These are phyloP conservation scores for Erigeron canadensis DNA, from an alignment of 129 eudicot species.

Conservation along the genomic window DNA sequence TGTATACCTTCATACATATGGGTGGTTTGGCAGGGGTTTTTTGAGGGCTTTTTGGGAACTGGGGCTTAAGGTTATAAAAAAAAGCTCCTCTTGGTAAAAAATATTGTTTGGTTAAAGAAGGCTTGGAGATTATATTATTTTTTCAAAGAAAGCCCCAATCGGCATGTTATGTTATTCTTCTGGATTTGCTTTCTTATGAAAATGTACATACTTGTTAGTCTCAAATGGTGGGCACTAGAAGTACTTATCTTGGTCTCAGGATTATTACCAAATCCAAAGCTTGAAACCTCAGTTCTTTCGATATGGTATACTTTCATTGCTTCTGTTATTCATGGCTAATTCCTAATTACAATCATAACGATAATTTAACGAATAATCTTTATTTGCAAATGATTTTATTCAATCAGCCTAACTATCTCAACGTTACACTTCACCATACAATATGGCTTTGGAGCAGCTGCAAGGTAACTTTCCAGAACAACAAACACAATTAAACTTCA, in stretches of 20 bases:
- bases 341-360: background rate
- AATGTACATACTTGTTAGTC: constrained; percentile 30
- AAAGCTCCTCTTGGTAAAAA: too few species aligned
- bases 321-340: background rate
- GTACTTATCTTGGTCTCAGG: constrained; percentile 56
- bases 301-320: constrained; percentile 44
- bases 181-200: background rate
- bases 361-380: background rate
- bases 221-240: constrained; percentile 75
- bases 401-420: constrained; percentile 43
- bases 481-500: background rate
- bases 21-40: too few species aligned
- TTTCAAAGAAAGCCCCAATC: too few species aligned
- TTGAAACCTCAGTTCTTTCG: constrained; percentile 62
- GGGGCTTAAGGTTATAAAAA: too few species aligned
- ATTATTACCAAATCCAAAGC: constrained; percentile 55
- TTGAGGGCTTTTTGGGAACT: too few species aligned
- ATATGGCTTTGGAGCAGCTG: constrained; percentile 59
- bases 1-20: too few species aligned
- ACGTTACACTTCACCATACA: constrained; percentile 57
- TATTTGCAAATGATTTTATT: background rate
- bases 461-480: constrained; percentile 33
- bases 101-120: too few species aligned
- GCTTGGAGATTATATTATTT: too few species aligned
- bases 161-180: too few species aligned